Base-by-base conservation (phyloP, 495 filamentous ascomycete genomes). In the Penicillium cataractarum region DNA sequence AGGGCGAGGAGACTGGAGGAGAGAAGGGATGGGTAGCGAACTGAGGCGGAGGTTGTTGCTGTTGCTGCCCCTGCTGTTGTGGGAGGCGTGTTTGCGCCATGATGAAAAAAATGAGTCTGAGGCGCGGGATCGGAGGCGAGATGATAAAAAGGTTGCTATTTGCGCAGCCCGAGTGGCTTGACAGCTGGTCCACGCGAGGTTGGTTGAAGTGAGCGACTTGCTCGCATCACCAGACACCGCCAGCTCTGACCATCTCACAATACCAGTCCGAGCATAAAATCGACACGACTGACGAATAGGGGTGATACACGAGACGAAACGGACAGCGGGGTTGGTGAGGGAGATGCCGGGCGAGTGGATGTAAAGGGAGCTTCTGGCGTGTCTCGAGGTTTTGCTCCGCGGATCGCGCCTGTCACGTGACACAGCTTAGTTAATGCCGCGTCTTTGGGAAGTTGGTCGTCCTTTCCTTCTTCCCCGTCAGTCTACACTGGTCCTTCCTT, bases 21-120 rank as follows among this genome's bases (percentile, higher is more conserved):
- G 85, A 87, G 71, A 83, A 86, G 29, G 80, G 74, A 51, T 81
- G 77, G 29, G 73, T 72, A 35, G 80, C 76, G 56, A 81, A 77
- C 51, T 79, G 76, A 52, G 84, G 81, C 22, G 81, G 81, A 26
- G 65, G 70, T 32, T 62, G 70, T 31, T 65, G 65, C 37, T 70
- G 67, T 44, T 73, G 70, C 40, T 56, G 54, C 54, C 69, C 66
- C 57, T 73, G 70, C 32, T 39, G 54, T 24, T 68, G 65, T 12
- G 70, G 61, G 27, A 63, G 70, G 55, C 86, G 84, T 60, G 85
- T 85, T 80, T 90, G 87, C 68, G 87, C 86, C 89, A 90, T 91
- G 71, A 55, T 78, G 77, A 71, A 48, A 59, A 62, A n/a, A n/a
- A n/a, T n/a, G 49, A 39, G 22, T 37, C 2, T 37, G 55, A 22